A percentile compares a stretch with the other conserved stretches of the same genome.
phyloP scores from a whole-genome alignment of 164 flowering plant genomes.

The Aristolochia californica region DNA sequence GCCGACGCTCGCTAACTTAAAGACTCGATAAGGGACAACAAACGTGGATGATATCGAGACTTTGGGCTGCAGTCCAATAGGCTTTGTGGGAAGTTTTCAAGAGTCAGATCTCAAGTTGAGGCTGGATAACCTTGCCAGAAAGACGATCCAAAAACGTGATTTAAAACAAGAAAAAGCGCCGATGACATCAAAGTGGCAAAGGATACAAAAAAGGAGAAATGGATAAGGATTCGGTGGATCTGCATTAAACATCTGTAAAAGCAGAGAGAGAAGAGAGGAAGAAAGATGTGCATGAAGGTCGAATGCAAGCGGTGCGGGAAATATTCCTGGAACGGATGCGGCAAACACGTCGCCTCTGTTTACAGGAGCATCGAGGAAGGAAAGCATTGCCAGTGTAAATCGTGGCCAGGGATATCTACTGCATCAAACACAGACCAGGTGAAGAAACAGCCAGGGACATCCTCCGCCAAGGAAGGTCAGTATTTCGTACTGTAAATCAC shows the following conservation, averaged over 20 bases:
- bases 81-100: too few species aligned
- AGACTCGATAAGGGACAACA: too few species aligned
- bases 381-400: conserved; percentile 45
- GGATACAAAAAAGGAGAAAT: neutral
- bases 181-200: neutral
- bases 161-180: too few species aligned
- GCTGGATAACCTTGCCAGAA: too few species aligned
- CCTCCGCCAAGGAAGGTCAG: neutral
- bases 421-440: neutral
- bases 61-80: too few species aligned
- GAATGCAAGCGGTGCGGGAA: conserved; percentile 43
- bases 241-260: too few species aligned
- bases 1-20: too few species aligned
- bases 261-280: neutral
- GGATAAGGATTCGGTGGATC: neutral
- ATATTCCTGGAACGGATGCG: conserved; percentile 54
- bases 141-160: too few species aligned
- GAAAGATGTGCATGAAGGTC: conserved; percentile 37
- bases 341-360: conserved; percentile 37
- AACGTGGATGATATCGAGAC: too few species aligned
- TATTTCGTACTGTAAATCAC: neutral
- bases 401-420: conserved; percentile 50
- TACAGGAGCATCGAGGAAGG: conserved; percentile 40
- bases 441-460: neutral
- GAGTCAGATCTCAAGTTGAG: too few species aligned